Base-by-base conservation (phyloP, 176 grass and related monocot genomes). In the Paspalum notatum region DNA sequence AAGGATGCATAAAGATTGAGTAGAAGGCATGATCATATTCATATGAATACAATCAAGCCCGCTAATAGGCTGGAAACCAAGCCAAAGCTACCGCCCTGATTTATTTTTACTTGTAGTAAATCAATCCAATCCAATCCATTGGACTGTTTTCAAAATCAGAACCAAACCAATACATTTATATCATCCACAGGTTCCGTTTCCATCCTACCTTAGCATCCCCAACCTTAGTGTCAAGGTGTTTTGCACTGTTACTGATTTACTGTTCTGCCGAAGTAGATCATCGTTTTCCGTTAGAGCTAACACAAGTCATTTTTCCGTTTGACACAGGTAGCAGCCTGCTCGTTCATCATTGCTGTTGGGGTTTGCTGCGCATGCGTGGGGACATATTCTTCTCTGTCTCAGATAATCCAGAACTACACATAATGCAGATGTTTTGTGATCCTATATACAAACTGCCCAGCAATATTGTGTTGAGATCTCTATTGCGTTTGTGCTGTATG, bases 361-460 rank as follows among this genome's bases (percentile, higher is more conserved):
- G 52, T 86, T 40, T 59, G 62, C n/a, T 91, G 85, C 13, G 89
- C 83, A 22, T 80, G 72, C 42, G 61, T 88, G 43, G 91, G 91
- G 46, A 94, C 91, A 14, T 81, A 79, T 71, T 81, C 88, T 18
- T 85, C 91, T 5, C 17, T 94, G 59, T 78, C 83, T 0, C 71
- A 59, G 22, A 94, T 94, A 50, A 81, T 94, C n/a, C 78, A 91
- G 41, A 88, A 78, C 26, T 91, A 89, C 87, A 22, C 49, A 71
- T 85, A 38, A 68, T 20, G 49, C 9, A 68, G 41, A 17, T 75
- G 16, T 38, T 37, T 16, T 37, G 68, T 51, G 0, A 71, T 71
- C 46, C 68, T 51, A 25, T 16, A 71, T 51, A 32, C 18, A 50
- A 71, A n/a, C 41, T 22, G 14, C 38, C 47, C 48, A 20, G 21